Evolutionary conservation across 306 rosid species (phyloP), one percentile per base, ranked within the genome.

Genomic region (Citrullus colocynthis): DNA sequence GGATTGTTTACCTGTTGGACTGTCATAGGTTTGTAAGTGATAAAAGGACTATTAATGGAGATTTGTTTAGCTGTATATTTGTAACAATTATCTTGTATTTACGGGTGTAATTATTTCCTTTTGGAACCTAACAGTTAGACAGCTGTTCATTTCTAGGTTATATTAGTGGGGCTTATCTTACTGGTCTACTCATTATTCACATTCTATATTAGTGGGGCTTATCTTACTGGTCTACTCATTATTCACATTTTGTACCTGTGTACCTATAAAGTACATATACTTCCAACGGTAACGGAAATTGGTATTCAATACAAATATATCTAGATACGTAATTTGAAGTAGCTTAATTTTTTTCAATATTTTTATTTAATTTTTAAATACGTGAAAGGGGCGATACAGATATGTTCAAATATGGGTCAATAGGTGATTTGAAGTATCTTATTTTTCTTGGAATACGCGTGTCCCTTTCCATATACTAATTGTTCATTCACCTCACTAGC

Each of bases 201-300:
- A n/a, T n/a, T n/a, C 28, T 67, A 67, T 67, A 67, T 67, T 11
- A 67, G 74, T 67, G 74, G 74, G 62, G 73, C 73, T 18, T 65
- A 65, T 39, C 30, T 65, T 37, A 9, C 9, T 9, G 49, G 30
- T 57, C 61, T 41, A 41, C 73, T 39, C 51, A 66, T 18, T 39
- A 32, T 32, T 39, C n/a, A 2, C n/a, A 52, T 66, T 64, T 4
- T 65, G 51, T 49, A 52, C 3, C 45, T 8, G 7, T 41, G 7
- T 41, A 44, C 2, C 49, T 44, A 45, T 45, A 15, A 45, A 45
- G 15, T 2, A 5, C 6, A 45, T 0, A 45, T 45, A 45, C 51
- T 45, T 45, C 51, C 11, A 45, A 45, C 51, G 11, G 51, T 45
- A 2, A 45, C 11, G 15, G 3, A 0, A 11, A 45, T 45, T 2